These are phyloP conservation scores for Populus tremula DNA, from an alignment of 345 rosid species.

Conservation along the genomic window DNA sequence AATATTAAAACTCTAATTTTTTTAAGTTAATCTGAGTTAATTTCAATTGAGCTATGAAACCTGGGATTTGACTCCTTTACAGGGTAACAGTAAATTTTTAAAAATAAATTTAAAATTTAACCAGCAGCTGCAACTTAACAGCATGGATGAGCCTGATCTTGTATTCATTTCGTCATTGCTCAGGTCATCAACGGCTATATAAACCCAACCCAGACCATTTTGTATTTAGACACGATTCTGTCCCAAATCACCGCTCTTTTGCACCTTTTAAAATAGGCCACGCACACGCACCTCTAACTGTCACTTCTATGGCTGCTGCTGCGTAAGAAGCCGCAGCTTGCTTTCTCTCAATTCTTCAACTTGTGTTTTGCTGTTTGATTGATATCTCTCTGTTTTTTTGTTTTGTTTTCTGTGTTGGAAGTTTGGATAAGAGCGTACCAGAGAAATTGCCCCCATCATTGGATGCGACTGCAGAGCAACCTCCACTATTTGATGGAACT, in stretches of 20 bases:
- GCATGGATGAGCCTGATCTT: too few species aligned
- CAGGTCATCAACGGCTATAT: too few species aligned
- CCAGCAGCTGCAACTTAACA: too few species aligned
- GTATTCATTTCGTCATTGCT: too few species aligned
- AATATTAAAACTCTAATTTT: too few species aligned
- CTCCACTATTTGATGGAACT: constrained; percentile 73
- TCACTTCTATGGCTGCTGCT: background rate
- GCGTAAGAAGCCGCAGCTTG: background rate
- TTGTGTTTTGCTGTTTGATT: background rate
- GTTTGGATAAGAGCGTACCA: constrained; percentile 31
- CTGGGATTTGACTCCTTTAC: too few species aligned
- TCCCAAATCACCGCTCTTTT: background rate
- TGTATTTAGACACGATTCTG: background rate
- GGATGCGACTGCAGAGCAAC: constrained; percentile 56
- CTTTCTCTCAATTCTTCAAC: background rate
- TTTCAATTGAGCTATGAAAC: too few species aligned
- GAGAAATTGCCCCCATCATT: constrained; percentile 52
- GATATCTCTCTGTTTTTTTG: background rate
- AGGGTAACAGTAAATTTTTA: too few species aligned
- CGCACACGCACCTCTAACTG: background rate
- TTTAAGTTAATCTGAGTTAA: too few species aligned
- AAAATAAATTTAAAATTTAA: too few species aligned
- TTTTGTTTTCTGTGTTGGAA: background rate
- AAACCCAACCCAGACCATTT: background rate
- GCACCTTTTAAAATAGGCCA: background rate